Percentiles rank a stretch among this genome's conserved stretches.
Conservation (phyloP, 306 rosid genomes). For the Acacia confusa region DNA sequence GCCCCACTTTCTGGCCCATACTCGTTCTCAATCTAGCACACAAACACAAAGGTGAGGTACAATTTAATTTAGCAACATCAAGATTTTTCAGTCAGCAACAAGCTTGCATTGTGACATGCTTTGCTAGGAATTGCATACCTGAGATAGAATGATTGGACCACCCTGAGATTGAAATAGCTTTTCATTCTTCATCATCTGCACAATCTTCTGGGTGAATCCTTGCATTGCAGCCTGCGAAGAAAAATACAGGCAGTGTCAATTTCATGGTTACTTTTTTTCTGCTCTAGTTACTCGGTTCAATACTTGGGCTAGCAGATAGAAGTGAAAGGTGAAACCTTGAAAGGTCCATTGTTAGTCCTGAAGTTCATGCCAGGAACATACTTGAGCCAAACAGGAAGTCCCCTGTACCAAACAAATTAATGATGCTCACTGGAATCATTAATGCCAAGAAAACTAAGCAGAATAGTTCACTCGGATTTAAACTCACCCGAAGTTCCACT, state of each 20-base stretch:
- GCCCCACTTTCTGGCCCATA: slow-evolving; percentile 59
- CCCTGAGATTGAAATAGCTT: slow-evolving; percentile 90
- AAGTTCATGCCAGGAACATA: slow-evolving; percentile 95
- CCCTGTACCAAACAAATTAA: slow-evolving; percentile 51
- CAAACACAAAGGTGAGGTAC: not conserved
- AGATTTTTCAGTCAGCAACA: not conserved
- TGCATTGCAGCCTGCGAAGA: slow-evolving; percentile 81
- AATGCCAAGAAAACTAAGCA: slow-evolving; percentile 10
- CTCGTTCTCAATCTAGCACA: slow-evolving; percentile 85
- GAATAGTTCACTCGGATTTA: not conserved
- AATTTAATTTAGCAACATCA: not conserved
- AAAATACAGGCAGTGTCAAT: slow-evolving; percentile 3
- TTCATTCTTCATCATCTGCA: slow-evolving; percentile 88
- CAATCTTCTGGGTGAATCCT: slow-evolving; percentile 87
- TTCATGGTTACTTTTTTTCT: not conserved
- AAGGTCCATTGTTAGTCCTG: slow-evolving; percentile 89
- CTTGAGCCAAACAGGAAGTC: slow-evolving; percentile 98
- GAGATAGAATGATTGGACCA: slow-evolving; percentile 96
- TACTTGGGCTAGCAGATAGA: not conserved
- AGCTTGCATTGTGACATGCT: not conserved
- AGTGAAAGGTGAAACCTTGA: slow-evolving; percentile 55
- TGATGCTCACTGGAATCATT: not conserved
- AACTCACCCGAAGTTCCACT: slow-evolving; percentile 93
- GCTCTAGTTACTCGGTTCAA: not conserved
- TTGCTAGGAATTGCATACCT: slow-evolving; percentile 48